phyloP scores from a whole-genome alignment of 108 stramenopile species.

The Licmophora abbreviata region DNA sequence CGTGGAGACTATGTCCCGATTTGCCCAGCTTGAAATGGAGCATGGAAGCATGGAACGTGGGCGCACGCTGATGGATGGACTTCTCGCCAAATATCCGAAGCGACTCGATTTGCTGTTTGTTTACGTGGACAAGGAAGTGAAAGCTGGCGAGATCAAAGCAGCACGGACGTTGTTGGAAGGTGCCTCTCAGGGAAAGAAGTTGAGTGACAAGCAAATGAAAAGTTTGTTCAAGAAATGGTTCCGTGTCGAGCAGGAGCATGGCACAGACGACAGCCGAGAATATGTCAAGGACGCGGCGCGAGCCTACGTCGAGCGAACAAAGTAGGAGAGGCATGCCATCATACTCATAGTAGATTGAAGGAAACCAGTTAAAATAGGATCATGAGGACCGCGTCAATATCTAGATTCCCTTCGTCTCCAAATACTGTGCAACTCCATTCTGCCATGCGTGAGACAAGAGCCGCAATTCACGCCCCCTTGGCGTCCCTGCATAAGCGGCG shows the following conservation, averaged over 20 bases:
- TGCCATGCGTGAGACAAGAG: too few relatives aligned
- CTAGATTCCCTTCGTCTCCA: too few relatives aligned
- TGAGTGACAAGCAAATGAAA: slow-evolving; percentile 94
- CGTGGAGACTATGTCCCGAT: slow-evolving; percentile 79
- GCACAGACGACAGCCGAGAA: slow-evolving; percentile 61
- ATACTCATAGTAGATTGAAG: too few relatives aligned
- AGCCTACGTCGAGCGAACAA: slow-evolving; percentile 63
- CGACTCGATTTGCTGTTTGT: slow-evolving; percentile 91
- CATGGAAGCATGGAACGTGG: slow-evolving; percentile 82
- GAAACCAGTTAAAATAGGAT: too few relatives aligned
- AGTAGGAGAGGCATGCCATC: slow-evolving; percentile 2
- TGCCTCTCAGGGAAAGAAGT: slow-evolving; percentile 42
- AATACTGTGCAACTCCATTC: too few relatives aligned
- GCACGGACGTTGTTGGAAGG: slow-evolving; percentile 77
- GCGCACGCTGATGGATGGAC: slow-evolving; percentile 85
- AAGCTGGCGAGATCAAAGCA: slow-evolving; percentile 67
- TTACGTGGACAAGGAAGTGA: slow-evolving; percentile 93
- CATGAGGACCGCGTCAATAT: too few relatives aligned
- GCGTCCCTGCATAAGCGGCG: too few relatives aligned
- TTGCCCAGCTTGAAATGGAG: slow-evolving; percentile 90
- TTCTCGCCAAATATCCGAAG: slow-evolving; percentile 82
- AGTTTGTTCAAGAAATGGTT: slow-evolving; percentile 95
- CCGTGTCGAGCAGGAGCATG: slow-evolving; percentile 84
- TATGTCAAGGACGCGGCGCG: slow-evolving; percentile 89
- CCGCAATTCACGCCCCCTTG: too few relatives aligned